Base-by-base conservation (phyloP, 768 basidiomycete species). In the Podaxis mareebaensis region DNA sequence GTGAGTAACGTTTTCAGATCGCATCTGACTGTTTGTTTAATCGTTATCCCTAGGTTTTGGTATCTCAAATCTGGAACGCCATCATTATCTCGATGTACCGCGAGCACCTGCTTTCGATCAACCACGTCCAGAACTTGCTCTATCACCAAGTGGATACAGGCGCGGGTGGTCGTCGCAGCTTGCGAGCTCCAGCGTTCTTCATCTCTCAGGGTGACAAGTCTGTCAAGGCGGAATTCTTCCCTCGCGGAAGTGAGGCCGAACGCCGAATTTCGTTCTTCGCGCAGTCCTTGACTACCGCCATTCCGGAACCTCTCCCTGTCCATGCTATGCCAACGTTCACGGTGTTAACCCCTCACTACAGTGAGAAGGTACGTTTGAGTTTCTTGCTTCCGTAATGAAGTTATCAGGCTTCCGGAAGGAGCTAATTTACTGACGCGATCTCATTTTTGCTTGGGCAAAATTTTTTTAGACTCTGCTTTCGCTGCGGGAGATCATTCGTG, bases 271-370 rank as follows among this genome's bases (percentile, higher is more conserved):
- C 96, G 20, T 99, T 99, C 87, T 99, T 99, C 73, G 95, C 97
- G 28, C 96, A 98, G 76, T 96, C 94, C 4, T 82, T 99, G 68
- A 99, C 97, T 5, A 97, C 95, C n/a, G 83, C 89, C 53, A 87
- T 99, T 56, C 97, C 96, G 20, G 90, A 93, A 68, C 91, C 97
- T 7, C 77, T 99, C 38, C 95, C 96, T 13, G 94, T 99, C 48
- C 96, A 99, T 74, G 93, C 95, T n/a, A 99, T 99, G 97, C 97
- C 97, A 2, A 98, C 96, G 0, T 99, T 99, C 82, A 99, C 97
- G 51, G 96, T 99, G 24, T 80, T 99, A 60, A 97, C 95, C 0
- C 97, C 97, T 13, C 97, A 99, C 77, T 99, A 99, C 75, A 97
- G 91, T 64, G 97, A 99, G 77, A 99, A 99, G 87, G 90, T 90